A percentile compares a stretch with the other conserved stretches of the same genome.
Evolutionary conservation across 148 eudicot species (phyloP).

Genomic region (Persicaria tinctoria): DNA sequence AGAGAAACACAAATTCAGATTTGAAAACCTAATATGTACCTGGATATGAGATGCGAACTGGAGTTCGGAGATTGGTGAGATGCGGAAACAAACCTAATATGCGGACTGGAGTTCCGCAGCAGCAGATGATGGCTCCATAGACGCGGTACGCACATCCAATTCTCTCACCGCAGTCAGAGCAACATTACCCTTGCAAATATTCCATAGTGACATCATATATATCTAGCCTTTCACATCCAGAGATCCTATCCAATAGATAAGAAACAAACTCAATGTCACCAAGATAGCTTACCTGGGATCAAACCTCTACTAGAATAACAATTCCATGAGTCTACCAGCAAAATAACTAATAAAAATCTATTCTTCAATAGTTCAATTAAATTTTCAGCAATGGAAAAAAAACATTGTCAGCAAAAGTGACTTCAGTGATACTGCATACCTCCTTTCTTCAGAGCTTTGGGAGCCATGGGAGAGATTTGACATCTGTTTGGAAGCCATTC

Average conservation of each 20-base stretch:
- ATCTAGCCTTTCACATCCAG: conserved; percentile 67
- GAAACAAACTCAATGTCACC: not conserved
- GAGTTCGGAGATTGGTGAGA: no score
- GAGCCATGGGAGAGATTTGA: no score
- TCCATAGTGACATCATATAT: conserved; percentile 69
- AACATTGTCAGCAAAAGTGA: not conserved
- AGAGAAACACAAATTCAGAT: no score
- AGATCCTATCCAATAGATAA: conserved; percentile 43
- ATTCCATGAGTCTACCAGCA: not conserved
- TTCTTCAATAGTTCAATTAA: not conserved
- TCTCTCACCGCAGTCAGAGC: conserved; percentile 52
- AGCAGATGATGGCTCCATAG: conserved; percentile 42
- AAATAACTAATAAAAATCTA: not conserved
- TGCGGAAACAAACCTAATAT: no score
- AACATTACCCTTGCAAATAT: conserved; percentile 58
- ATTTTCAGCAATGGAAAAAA: not conserved
- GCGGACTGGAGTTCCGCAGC: conserved; percentile 15
- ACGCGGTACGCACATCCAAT: conserved; percentile 38
- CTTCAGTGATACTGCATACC: conserved; percentile 33
- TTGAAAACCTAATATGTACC: no score
- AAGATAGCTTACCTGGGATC: not conserved
- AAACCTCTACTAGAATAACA: not conserved
- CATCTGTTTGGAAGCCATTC: no score
- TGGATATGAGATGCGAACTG: no score
- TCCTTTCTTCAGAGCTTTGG: conserved; percentile 33